phyloP scores from a whole-genome alignment of 306 rosid species.

The Rosa chinensis region DNA sequence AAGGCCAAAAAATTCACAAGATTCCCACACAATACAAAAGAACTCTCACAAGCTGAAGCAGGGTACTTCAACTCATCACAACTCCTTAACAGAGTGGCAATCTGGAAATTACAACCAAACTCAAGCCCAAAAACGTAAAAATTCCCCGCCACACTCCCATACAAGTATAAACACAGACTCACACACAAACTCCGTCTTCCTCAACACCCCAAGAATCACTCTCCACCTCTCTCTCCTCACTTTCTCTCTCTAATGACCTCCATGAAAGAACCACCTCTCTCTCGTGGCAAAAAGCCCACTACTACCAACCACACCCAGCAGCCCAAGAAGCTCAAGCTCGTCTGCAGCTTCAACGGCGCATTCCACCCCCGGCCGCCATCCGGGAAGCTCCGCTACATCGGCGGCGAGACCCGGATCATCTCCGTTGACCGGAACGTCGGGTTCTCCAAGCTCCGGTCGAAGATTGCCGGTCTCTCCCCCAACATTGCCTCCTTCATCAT shows the following conservation, averaged over 20 bases:
- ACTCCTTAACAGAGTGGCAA: conserved; percentile 5
- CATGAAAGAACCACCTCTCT: conserved; percentile 30
- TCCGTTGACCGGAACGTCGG: conserved; percentile 22
- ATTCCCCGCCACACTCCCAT: not conserved
- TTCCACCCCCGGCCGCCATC: conserved; percentile 20
- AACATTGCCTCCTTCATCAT: conserved; percentile 4
- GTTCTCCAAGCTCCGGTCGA: conserved; percentile 27
- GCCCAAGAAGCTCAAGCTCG: conserved; percentile 31
- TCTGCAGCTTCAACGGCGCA: conserved; percentile 32
- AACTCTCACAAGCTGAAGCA: not conserved
- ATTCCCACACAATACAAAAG: not conserved
- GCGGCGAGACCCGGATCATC: conserved; percentile 33
- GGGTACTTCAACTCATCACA: not conserved
- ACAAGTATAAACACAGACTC: not conserved
- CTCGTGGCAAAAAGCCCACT: conserved; percentile 17
- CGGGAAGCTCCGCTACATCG: conserved; percentile 25
- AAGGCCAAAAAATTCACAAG: not conserved
- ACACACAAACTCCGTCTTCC: not conserved
- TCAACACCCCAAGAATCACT: not conserved
- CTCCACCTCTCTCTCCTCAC: not conserved
- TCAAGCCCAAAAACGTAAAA: not conserved
- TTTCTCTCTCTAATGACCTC: conserved; percentile 6
- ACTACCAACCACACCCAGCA: not conserved
- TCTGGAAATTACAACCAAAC: not conserved
- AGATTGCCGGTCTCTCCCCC: conserved; percentile 26